phyloP scores from a whole-genome alignment of 2,329 filamentous ascomycete species.

The Diaporthe destruens region DNA sequence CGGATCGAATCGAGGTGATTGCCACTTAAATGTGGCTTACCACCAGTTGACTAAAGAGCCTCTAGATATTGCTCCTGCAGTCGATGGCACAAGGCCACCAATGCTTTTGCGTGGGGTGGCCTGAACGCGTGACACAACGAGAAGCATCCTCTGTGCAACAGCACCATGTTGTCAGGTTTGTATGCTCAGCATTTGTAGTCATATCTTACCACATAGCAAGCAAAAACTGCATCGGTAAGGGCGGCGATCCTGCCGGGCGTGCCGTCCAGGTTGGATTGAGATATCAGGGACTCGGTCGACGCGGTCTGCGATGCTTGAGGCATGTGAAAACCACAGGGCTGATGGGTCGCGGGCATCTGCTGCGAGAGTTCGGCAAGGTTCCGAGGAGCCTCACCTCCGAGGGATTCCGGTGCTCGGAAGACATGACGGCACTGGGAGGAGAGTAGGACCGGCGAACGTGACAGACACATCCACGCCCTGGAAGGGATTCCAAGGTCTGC shows the following conservation, averaged over 20 bases:
- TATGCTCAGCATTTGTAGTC: neutral
- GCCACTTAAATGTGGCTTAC: constrained; percentile 8
- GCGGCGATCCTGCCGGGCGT: neutral
- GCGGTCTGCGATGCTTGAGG: neutral
- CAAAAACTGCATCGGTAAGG: neutral
- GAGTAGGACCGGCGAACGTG: neutral
- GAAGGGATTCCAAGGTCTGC: neutral
- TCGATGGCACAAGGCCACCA: constrained; percentile 20
- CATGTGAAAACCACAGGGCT: neutral
- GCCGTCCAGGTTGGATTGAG: neutral
- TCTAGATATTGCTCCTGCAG: constrained; percentile 32
- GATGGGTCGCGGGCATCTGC: neutral
- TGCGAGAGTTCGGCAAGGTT: constrained; percentile 4
- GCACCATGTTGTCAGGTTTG: too few relatives aligned
- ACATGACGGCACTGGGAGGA: neutral
- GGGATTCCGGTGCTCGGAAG: neutral
- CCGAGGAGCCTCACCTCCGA: constrained; percentile 14
- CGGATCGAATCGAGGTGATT: constrained; percentile 21
- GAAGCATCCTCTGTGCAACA: neutral
- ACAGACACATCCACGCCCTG: neutral
- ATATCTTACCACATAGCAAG: neutral
- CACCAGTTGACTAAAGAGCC: constrained; percentile 7
- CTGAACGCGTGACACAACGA: neutral
- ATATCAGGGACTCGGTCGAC: neutral
- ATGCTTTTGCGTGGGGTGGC: neutral